Evolutionary conservation across 2,329 filamentous ascomycete genomes (phyloP), one percentile per base, ranked within the genome.

Genomic region (Bipolaris gigantea): DNA sequence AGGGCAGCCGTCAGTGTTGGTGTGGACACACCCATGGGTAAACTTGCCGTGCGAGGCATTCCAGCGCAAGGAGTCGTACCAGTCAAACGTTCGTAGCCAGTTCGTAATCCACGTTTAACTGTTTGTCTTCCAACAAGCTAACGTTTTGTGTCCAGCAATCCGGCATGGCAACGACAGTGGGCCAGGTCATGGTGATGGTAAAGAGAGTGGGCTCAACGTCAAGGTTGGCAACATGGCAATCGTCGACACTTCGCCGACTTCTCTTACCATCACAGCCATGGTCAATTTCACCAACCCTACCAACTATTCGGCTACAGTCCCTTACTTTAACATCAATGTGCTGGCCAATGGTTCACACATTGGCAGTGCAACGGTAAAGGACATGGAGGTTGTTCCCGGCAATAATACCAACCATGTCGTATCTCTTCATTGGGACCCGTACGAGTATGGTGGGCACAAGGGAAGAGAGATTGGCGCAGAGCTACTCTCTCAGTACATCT

Each of bases 221-320:
- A 83, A 86, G 63, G 79, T 96, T 53, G 85, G 85, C 51, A 85
- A 88, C 56, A 76, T 97, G 33, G 82, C 83, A 60, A 85, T 97
- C 52, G 70, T 89, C 36, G 85, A 89, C 51, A 95, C 92, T 0
- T 87, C 88, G 1, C 77, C 82, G 33, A 85, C 85, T 2, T 89
- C 89, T 3, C 79, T 97, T 42, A 85, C 83, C 18, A 76, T 97
- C 33, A 80, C 86, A 66, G 89, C 89, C 13, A 76, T 80, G 35
- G 81, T 96, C 66, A 96, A 94, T 69, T 81, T 96, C 56, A 95
- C 90, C 4, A 99, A 99, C 67, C 92, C 93, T 1, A 96, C 92
- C 0, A 83, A 87, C 4, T 97, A 97, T 72, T 87, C 89, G 4
- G 92, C 91, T 4, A 80, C 79, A 2, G 80, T 97, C n/a, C 93